Conservation (phyloP, 257 asterid species). For the Plantago elongata region DNA sequence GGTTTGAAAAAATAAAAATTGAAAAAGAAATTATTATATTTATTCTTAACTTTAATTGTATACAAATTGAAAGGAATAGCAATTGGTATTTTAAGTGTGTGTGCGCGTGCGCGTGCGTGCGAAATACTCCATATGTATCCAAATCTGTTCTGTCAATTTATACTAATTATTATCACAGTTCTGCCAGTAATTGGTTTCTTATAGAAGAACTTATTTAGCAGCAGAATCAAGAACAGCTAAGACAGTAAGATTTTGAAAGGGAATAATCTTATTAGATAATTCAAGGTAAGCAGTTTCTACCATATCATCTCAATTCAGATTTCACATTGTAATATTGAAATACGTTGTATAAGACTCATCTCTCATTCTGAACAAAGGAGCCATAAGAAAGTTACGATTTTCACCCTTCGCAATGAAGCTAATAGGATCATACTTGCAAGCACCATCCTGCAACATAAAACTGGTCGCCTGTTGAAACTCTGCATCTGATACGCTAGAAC, state of each 20-base stretch:
- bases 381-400: constrained; percentile 46
- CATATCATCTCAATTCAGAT: background rate
- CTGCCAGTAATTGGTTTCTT: background rate
- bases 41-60: no score
- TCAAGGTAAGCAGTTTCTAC: background rate
- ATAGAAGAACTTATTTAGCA: background rate
- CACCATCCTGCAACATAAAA: constrained; percentile 48
- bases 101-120: no score
- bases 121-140: no score
- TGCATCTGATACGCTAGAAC: constrained; percentile 23
- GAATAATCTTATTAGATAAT: background rate
- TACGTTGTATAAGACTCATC: constrained; percentile 91
- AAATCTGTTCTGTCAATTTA: no score
- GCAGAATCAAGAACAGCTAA: constrained; percentile 4
- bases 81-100: no score
- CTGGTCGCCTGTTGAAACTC: constrained; percentile 51
- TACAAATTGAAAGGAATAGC: no score
- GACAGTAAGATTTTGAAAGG: background rate
- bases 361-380: constrained; percentile 60
- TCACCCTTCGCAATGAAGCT: constrained; percentile 78
- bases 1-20: no score
- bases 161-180: no score
- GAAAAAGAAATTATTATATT: no score
- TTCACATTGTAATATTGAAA: constrained; percentile 30
- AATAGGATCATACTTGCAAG: constrained; percentile 61